Percentiles rank a stretch among this genome's conserved stretches.
These are phyloP conservation scores for Aspergillus avenaceus DNA, from an alignment of 495 filamentous ascomycete genomes.

Conservation along the genomic window DNA sequence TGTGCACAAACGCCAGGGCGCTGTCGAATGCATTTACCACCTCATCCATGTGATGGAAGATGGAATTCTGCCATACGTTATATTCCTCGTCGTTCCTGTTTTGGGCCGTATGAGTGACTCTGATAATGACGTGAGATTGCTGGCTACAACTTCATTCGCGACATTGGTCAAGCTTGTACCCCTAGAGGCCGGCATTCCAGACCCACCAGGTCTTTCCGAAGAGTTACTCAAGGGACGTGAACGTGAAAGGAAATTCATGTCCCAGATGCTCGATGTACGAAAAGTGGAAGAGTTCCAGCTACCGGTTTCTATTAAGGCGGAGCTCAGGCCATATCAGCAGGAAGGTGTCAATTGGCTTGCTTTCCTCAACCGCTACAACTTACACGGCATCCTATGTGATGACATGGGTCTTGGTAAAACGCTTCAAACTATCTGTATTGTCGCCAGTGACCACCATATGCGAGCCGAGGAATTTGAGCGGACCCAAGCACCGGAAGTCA, in stretches of 20 bases:
- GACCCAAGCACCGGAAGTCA: constrained; percentile 68
- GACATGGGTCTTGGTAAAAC: constrained; percentile 99
- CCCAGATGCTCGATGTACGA: constrained; percentile 90
- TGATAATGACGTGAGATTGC: constrained; percentile 87
- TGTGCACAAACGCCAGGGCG: constrained; percentile 82
- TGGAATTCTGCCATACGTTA: constrained; percentile 91
- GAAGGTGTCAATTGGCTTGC: constrained; percentile 98
- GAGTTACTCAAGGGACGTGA: constrained; percentile 86
- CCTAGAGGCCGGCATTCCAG: constrained; percentile 95
- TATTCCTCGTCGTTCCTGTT: constrained; percentile 98
- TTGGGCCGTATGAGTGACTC: constrained; percentile 99
- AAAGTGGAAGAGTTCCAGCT: constrained; percentile 93
- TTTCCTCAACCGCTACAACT: constrained; percentile 95
- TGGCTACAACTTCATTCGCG: constrained; percentile 95
- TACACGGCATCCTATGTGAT: constrained; percentile 97
- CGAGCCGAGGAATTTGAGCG: constrained; percentile 84
- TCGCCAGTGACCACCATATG: constrained; percentile 93
- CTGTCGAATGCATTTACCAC: constrained; percentile 91
- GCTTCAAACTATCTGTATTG: constrained; percentile 93
- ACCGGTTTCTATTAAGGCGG: constrained; percentile 94
- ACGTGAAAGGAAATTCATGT: constrained; percentile 90
- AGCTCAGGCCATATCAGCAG: constrained; percentile 93
- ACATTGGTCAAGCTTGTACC: constrained; percentile 98
- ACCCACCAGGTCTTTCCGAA: constrained; percentile 87
- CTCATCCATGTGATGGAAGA: constrained; percentile 98